Evolutionary conservation across 1,139 yeast genomes (phyloP).

Genomic region (Yamadazyma kanchanaburiensis): DNA sequence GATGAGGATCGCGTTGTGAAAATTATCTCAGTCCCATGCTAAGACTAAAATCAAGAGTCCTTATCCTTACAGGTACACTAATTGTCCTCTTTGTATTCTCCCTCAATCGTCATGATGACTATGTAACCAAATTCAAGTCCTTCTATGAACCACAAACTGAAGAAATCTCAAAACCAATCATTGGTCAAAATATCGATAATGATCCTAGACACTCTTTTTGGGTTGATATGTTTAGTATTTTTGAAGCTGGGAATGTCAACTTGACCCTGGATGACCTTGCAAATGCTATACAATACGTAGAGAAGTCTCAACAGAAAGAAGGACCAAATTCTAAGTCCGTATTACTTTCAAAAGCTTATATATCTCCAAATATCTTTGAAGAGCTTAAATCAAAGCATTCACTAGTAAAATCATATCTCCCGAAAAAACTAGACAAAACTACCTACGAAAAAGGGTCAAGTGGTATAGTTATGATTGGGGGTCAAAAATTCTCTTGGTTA

Average conservation of each 20-base stretch:
- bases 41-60: slow-evolving; percentile 3
- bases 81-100: background rate
- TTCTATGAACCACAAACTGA: slow-evolving; percentile 4
- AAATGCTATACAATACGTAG: slow-evolving; percentile 21
- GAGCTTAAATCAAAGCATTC: slow-evolving; percentile 26
- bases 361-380: slow-evolving; percentile 19
- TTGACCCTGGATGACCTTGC: slow-evolving; percentile 13
- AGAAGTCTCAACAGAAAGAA: slow-evolving; percentile 18
- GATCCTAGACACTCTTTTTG: slow-evolving; percentile 20
- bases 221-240: slow-evolving; percentile 18
- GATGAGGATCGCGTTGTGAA: too few species aligned
- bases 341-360: slow-evolving; percentile 27
- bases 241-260: slow-evolving; percentile 15
- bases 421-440: slow-evolving; percentile 19
- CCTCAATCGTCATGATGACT: too few species aligned
- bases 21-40: too few species aligned
- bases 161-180: slow-evolving; percentile 11
- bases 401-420: slow-evolving; percentile 21
- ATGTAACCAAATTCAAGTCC: slow-evolving; percentile 1
- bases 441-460: slow-evolving; percentile 23
- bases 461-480: slow-evolving; percentile 40
- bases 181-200: slow-evolving; percentile 11
- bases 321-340: slow-evolving; percentile 25
- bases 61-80: background rate
- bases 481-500: slow-evolving; percentile 37